Base-by-base conservation (phyloP, 225 moss, liverwort and hornwort species). In the Marchantia paleacea region DNA sequence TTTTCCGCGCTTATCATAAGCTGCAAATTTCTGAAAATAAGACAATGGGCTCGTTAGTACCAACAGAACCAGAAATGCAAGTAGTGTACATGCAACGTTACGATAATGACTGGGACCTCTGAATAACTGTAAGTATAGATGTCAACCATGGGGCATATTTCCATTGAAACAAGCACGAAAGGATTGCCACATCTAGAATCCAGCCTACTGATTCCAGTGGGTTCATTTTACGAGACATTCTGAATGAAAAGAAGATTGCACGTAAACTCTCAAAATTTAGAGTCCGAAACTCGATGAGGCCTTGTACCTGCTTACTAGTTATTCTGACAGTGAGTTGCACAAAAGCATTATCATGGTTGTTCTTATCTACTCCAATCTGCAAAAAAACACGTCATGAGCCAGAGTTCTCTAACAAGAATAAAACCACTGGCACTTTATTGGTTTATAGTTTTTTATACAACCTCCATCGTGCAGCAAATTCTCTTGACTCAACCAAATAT, bases 331-430 rank as follows among this genome's bases (percentile, higher is more conserved):
- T 94, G 65, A 99, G 80, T 76, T 95, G 95, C 28, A 93, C 97
- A 85, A 99, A 99, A 48, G 97, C 95, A 57, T 95, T 99, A 80
- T 99, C 97, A 66, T 89, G 90, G 81, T 95, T 95, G 83, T 94
- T 99, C 82, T 94, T 89, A 85, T 94, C 97, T 80, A 95, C 88
- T 86, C 91, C 97, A 80, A 99, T 83, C 97, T 97, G 91, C 72
- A 82, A 49, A 72, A 52, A 69, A 54, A 55, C 28, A n/a, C 16
- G 26, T 74, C 28, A 74, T 68, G 16, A n/a, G n/a, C 3, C 50
- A 11, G 51, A 15, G 55, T 29, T 15, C 28, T 52, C 52, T 73
- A 0, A n/a, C 20, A 52, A 20, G 12, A 5, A 25, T 73, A 26
- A 53, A n/a, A 53, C 52, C 25, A 53, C 7, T 6, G 52, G 31